phyloP scores from a whole-genome alignment of 129 eudicot species.

The Arctium minus region DNA sequence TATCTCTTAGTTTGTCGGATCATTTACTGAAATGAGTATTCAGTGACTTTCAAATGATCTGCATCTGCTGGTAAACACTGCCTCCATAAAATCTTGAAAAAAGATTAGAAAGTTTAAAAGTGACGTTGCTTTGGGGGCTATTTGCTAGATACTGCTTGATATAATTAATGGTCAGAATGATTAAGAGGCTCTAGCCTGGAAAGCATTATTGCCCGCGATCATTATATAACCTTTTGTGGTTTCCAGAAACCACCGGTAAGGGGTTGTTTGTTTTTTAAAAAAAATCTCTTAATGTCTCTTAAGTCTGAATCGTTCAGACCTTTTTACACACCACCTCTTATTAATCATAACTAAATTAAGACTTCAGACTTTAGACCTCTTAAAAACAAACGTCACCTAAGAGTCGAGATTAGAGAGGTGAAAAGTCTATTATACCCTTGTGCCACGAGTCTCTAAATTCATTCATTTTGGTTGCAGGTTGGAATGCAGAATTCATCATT shows the following conservation, averaged over 20 bases:
- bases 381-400: no score
- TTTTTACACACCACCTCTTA: no score
- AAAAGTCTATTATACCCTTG: slow-evolving; percentile 13
- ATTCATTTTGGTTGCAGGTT: slow-evolving; percentile 46
- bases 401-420: background rate
- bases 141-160: background rate
- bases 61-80: no score
- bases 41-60: no score
- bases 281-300: no score
- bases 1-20: no score
- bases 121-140: background rate
- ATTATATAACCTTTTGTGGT: background rate
- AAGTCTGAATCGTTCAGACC: no score
- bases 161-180: background rate
- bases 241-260: background rate
- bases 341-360: no score
- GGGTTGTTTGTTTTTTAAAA: no score
- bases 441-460: background rate
- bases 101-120: background rate
- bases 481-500: slow-evolving; percentile 93
- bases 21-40: no score
- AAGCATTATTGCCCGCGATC: no score
- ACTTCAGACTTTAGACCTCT: no score
- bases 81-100: background rate
- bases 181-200: background rate